Base-by-base conservation (phyloP, 169 alveolate species). In the Plasmodium berghei region DNA sequence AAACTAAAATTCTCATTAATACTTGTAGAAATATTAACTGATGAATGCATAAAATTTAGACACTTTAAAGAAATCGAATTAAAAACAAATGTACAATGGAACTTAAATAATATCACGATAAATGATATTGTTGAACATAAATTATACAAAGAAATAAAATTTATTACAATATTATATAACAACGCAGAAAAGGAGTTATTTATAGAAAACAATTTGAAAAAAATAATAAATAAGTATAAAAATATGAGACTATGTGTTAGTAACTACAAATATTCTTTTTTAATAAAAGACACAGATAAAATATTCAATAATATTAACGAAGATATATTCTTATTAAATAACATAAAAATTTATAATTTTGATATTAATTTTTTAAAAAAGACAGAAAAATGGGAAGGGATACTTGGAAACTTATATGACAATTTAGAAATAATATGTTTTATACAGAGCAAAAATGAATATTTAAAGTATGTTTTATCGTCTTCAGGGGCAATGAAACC, bases 331-430 rank as follows among this genome's bases (percentile, higher is more conserved):
- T 54, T 86, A 45, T 64, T 86, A 28, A 86, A 71, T 86, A 86
- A 86, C 61, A 86, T 86, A 28, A 86, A 86, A 71, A 71, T 86
- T 40, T 86, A 86, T 55, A 86, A 86, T 64, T 86, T 86, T 86
- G 91, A 86, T 62, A 70, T 86, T 45, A 71, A 69, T 62, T 86
- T 86, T 86, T 59, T 86, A 70, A 86, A 93, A 22, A 95, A 94
- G 40, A 97, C 97, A 34, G 98, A 96, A 72, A 92, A 93, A 54
- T 96, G 98, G 98, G 99, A 97, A 93, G 92, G 92, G 61, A 94
- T 94, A 48, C 92, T 97, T 67, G 95, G 97, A 64, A 87, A 93
- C 70, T 93, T 97, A 80, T 93, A 96, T 73, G 99, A 97, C 75
- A 97, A 97, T n/a, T 85, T 97, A n/a, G 99, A 97, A 93, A 85